phyloP scores from a whole-genome alignment of 2,329 filamentous ascomycete species.

The Colletotrichum gloeosporioides region DNA sequence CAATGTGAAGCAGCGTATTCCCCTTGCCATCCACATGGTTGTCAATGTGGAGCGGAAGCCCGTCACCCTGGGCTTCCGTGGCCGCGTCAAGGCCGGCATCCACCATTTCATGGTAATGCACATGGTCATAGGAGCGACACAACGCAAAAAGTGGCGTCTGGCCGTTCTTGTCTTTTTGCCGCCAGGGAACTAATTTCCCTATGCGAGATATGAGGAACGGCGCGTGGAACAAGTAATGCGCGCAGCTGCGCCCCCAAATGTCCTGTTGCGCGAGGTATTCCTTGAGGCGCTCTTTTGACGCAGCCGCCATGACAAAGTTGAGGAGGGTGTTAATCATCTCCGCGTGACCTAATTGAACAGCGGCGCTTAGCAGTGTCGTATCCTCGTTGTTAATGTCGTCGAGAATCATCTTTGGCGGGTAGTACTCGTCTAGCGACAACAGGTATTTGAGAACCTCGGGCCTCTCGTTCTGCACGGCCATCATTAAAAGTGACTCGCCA shows the following conservation, averaged over 20 bases:
- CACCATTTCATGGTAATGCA: slow-evolving; percentile 87
- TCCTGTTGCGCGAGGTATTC: slow-evolving; percentile 81
- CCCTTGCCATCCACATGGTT: slow-evolving; percentile 92
- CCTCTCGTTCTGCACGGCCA: slow-evolving; percentile 78
- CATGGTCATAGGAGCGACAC: slow-evolving; percentile 93
- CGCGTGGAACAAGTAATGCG: slow-evolving; percentile 95
- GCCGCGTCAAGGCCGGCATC: slow-evolving; percentile 79
- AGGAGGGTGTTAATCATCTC: slow-evolving; percentile 79
- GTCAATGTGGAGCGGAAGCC: slow-evolving; percentile 82
- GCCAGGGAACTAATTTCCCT: slow-evolving; percentile 83
- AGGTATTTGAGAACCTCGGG: slow-evolving; percentile 79
- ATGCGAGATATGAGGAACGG: slow-evolving; percentile 80
- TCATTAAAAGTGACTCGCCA: slow-evolving; percentile 89
- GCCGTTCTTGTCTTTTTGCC: slow-evolving; percentile 90
- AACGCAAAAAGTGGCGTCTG: slow-evolving; percentile 97
- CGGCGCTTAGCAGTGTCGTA: slow-evolving; percentile 87
- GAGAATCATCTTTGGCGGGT: slow-evolving; percentile 72
- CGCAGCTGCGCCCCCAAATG: slow-evolving; percentile 83
- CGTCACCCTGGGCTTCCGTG: slow-evolving; percentile 76
- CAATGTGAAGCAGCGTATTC: slow-evolving; percentile 94
- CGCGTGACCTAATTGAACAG: slow-evolving; percentile 81
- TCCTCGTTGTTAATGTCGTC: slow-evolving; percentile 89
- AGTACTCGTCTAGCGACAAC: slow-evolving; percentile 78
- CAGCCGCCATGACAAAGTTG: slow-evolving; percentile 67
- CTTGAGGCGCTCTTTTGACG: slow-evolving; percentile 60